phyloP scores from a whole-genome alignment of 441 rosid species.

The Bruguiera hainesii region DNA sequence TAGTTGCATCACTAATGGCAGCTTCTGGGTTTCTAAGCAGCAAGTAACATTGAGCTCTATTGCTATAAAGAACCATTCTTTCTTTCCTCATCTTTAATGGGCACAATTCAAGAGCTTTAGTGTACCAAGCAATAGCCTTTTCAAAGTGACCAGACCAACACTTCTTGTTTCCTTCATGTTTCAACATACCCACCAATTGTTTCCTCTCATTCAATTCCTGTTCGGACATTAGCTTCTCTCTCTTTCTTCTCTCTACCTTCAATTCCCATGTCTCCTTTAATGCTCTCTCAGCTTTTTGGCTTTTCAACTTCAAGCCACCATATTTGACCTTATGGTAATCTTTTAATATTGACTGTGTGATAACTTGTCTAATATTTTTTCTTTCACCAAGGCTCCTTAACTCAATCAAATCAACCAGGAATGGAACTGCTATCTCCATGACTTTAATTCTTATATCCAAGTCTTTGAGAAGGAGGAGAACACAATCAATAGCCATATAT shows the following conservation, averaged over 20 bases:
- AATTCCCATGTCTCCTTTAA: constrained; percentile 53
- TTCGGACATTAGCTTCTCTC: constrained; percentile 45
- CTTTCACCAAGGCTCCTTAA: constrained; percentile 33
- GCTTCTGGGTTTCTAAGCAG: constrained; percentile 42
- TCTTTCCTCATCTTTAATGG: constrained; percentile 52
- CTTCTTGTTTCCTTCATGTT: constrained; percentile 51
- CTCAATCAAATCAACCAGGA: constrained; percentile 65
- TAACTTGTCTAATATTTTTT: constrained; percentile 42
- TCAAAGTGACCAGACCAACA: constrained; percentile 54
- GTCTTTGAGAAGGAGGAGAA: constrained; percentile 65
- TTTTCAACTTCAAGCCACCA: constrained; percentile 39
- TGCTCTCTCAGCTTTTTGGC: constrained; percentile 38
- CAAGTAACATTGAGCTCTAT: constrained; percentile 66
- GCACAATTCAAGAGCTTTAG: constrained; percentile 53
- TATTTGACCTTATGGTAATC: constrained; percentile 55
- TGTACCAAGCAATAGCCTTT: constrained; percentile 42
- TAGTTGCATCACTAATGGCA: constrained; percentile 74
- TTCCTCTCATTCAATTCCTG: constrained; percentile 42
- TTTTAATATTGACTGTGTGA: constrained; percentile 44
- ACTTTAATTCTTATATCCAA: constrained; percentile 49
- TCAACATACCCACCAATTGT: constrained; percentile 36
- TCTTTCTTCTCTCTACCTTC: constrained; percentile 58
- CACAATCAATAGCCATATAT: constrained; percentile 61
- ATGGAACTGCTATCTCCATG: constrained; percentile 40
- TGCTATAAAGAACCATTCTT: constrained; percentile 60